These are phyloP conservation scores for Tolypocladium sp. DNA, from an alignment of 2,329 filamentous ascomycete species.

Conservation along the genomic window DNA sequence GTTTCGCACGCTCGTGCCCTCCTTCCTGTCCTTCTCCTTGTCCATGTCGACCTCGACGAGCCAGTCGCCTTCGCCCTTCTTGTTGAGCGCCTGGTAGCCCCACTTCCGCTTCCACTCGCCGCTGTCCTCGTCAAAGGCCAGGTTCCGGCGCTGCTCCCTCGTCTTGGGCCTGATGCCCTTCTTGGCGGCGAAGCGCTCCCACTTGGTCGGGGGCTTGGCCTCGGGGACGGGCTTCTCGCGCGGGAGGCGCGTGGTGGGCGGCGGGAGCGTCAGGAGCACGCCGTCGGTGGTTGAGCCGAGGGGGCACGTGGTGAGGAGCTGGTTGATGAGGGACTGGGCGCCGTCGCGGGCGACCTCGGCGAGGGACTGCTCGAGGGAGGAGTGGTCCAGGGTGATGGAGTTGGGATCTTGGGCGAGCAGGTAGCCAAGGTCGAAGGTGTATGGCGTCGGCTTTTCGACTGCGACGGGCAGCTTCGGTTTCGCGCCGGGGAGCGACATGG, in stretches of 20 bases:
- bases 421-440: constrained; percentile 86
- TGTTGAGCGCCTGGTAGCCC: constrained; percentile 89
- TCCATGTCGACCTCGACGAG: constrained; percentile 84
- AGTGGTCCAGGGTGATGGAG: constrained; percentile 52
- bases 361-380: constrained; percentile 57
- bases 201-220: constrained; percentile 78
- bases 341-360: constrained; percentile 73
- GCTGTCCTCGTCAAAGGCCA: constrained; percentile 74
- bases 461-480: constrained; percentile 49
- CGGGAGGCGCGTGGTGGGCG: constrained; percentile 61
- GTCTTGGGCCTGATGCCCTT: constrained; percentile 92
- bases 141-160: constrained; percentile 62
- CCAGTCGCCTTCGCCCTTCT: constrained; percentile 76
- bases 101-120: constrained; percentile 91
- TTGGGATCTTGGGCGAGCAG: constrained; percentile 83
- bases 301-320: constrained; percentile 81
- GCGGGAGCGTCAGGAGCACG: constrained; percentile 72
- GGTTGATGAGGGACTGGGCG: constrained; percentile 86
- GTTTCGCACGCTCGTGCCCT: constrained; percentile 51
- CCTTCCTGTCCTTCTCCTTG: constrained; percentile 54
- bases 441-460: constrained; percentile 77
- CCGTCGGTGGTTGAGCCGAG: constrained; percentile 60
- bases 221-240: constrained; percentile 87
- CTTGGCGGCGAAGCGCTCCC: constrained; percentile 93
- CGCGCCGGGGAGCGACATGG: constrained; percentile 26